Percentiles rank a stretch among this genome's conserved stretches.
Evolutionary conservation across 805 yeast genomes (phyloP).

Genomic region (Komagataella pastoris): DNA sequence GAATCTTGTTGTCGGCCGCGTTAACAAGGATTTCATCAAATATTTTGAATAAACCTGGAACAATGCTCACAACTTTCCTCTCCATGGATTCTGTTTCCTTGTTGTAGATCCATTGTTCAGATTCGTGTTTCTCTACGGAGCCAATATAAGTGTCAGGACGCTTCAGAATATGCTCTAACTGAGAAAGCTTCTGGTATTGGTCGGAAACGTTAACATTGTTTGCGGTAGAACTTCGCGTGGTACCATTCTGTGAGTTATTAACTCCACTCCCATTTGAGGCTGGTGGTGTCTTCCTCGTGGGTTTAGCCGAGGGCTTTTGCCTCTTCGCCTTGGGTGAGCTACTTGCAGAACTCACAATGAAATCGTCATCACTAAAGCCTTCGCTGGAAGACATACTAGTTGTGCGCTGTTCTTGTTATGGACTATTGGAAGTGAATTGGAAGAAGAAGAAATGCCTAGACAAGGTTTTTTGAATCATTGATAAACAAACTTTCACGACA

Average conservation of each 20-base stretch:
- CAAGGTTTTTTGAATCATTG: background rate
- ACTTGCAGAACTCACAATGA: background rate
- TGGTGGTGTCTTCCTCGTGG: background rate
- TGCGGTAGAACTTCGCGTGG: background rate
- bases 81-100: conserved; percentile 48
- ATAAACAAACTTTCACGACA: background rate
- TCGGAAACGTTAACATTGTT: conserved; percentile 30
- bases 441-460: background rate
- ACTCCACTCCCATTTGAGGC: background rate
- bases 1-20: conserved; percentile 96
- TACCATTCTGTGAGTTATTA: background rate
- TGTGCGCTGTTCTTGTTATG: background rate
- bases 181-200: conserved; percentile 88
- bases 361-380: background rate
- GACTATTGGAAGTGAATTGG: background rate
- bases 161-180: conserved; percentile 88
- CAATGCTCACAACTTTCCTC: conserved; percentile 55
- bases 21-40: conserved; percentile 95
- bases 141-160: conserved; percentile 98
- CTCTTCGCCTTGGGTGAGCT: background rate
- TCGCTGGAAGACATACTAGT: background rate
- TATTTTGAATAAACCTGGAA: conserved; percentile 92
- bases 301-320: background rate
- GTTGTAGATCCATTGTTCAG: conserved; percentile 79
- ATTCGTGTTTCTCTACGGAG: conserved; percentile 71